Evolutionary conservation across 2,329 filamentous ascomycete species (phyloP).

Genomic region (Apiospora kogelbergensis): DNA sequence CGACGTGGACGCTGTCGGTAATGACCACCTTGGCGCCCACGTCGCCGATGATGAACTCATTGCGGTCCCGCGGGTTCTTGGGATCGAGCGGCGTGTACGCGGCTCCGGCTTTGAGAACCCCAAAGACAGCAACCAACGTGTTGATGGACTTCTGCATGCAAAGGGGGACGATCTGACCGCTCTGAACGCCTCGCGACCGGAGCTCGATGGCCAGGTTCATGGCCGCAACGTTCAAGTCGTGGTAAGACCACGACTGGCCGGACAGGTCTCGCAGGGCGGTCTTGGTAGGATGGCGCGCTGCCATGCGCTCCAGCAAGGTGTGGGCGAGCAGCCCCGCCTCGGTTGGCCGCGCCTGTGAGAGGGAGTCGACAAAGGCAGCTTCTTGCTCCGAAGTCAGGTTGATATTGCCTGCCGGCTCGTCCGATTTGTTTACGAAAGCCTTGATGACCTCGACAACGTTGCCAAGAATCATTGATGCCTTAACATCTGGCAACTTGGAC

Average conservation of each 20-base stretch:
- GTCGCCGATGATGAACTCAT: constrained; percentile 18
- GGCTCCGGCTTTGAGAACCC: constrained; percentile 27
- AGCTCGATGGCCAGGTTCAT: constrained; percentile 14
- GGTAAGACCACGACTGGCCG: not conserved
- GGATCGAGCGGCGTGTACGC: constrained; percentile 30
- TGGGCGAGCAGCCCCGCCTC: constrained; percentile 8
- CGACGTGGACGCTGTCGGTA: constrained; percentile 23
- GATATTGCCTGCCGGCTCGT: not conserved
- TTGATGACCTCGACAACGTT: constrained; percentile 14
- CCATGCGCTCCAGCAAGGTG: constrained; percentile 11
- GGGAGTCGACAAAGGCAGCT: constrained; percentile 8
- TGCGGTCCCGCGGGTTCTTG: constrained; percentile 20
- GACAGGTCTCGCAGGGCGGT: constrained; percentile 6
- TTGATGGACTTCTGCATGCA: constrained; percentile 22
- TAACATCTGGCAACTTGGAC: not conserved
- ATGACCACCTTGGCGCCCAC: constrained; percentile 14
- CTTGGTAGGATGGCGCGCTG: not conserved
- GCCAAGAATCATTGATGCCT: constrained; percentile 8
- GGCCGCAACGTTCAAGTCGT: constrained; percentile 2
- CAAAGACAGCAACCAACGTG: constrained; percentile 23
- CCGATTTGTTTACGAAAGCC: not conserved
- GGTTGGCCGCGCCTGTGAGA: constrained; percentile 8
- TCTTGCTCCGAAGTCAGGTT: constrained; percentile 12
- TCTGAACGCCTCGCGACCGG: constrained; percentile 13
- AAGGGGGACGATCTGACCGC: constrained; percentile 19